Base-by-base conservation (phyloP, 805 yeast genomes). In the Sugiyamaella valdiviana region DNA sequence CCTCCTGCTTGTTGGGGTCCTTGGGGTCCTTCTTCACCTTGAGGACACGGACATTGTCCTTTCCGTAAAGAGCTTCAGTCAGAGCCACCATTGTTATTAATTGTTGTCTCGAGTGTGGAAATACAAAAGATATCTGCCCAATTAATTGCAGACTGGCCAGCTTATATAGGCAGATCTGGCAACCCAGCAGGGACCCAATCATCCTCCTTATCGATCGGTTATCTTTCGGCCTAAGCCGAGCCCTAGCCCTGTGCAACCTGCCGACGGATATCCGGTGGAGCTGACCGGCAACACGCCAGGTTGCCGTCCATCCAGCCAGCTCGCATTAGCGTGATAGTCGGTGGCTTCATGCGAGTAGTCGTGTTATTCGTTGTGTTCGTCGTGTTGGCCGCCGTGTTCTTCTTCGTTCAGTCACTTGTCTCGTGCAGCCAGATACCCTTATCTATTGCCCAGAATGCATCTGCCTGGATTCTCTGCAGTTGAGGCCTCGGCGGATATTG, bases 41-140 rank as follows among this genome's bases (percentile, higher is more conserved):
- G 60, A 90, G 76, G 67, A 90, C 85, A 66, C 90, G 88, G 64
- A 90, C 96, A 70, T 88, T 87, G 66, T 81, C 95, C 66, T 90
- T 90, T 56, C 97, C 97, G 75, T 90, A 90, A 24, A 85, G 71
- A 22, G 95, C 82, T 22, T 35, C 45, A 19, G 45, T 22, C 22
- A 46, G 32, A 26, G 7, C 32, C 9, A 41, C 26, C 40, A 17
- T 26, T 38, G 10, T 36, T 16, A 12, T 36, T 36, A 7, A 14
- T 16, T 12, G 15, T 16, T 36, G 39, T 12, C n/a, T n/a, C n/a
- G n/a, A n/a, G n/a, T n/a, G 10, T 26, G 32, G n/a, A 10, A 26
- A 26, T 10, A 24, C 6, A 6, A 24, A 24, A 24, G 10, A 24
- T 6, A 24, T 24, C 29, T 24, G 29, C 9, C 9, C 9, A 10